phyloP scores from a whole-genome alignment of 148 eudicot species.

The Dysphania ambrosioides region DNA sequence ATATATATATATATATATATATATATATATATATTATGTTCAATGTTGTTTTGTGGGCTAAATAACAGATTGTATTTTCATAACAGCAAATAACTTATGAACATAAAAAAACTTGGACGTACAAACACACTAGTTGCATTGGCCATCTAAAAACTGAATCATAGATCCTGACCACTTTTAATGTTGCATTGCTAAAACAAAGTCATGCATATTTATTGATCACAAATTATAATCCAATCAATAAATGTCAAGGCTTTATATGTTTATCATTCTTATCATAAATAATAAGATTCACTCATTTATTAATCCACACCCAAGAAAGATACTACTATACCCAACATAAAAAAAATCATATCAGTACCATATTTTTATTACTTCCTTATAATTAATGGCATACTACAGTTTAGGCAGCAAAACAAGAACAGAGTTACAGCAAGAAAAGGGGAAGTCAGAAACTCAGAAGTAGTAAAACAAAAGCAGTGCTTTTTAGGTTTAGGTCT shows the following conservation, averaged over 20 bases:
- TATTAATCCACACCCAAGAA: constrained; percentile 12
- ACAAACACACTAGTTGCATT: constrained; percentile 33
- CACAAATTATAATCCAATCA: neutral
- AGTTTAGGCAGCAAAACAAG: constrained; percentile 15
- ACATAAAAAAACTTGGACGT: constrained; percentile 21
- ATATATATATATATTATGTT: no score
- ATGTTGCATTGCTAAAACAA: constrained; percentile 20
- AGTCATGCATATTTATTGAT: constrained; percentile 5
- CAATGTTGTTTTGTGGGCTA: constrained; percentile 2
- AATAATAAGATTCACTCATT: constrained; percentile 9
- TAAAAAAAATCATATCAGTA: neutral
- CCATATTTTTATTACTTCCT: constrained; percentile 1
- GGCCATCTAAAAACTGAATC: constrained; percentile 32
- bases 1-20: no score
- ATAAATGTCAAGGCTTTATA: neutral
- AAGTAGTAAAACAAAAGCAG: constrained; percentile 22
- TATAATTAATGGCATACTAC: constrained; percentile 22
- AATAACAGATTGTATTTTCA: neutral
- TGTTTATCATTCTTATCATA: neutral
- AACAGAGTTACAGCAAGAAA: constrained; percentile 21
- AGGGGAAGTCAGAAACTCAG: constrained; percentile 19
- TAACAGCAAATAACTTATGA: constrained; percentile 21
- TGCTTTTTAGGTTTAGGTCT: constrained; percentile 25
- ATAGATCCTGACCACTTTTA: constrained; percentile 30
- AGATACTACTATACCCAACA: constrained; percentile 11